Conservation (phyloP, 176 grass and related monocot genomes). For the Cenchrus americanus region DNA sequence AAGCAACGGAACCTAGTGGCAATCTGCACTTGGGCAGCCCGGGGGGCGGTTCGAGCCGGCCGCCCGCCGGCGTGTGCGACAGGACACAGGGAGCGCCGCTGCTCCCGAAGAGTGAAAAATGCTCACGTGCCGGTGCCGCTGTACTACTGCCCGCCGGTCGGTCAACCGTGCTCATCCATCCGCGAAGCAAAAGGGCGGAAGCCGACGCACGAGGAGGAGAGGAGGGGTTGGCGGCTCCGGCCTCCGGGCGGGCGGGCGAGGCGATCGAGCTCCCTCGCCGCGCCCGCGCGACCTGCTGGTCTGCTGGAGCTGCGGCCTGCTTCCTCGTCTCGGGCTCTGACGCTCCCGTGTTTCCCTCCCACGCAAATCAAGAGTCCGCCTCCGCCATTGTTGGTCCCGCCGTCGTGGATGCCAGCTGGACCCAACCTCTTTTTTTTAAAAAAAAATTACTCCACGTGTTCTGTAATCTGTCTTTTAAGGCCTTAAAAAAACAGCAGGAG, state of each 20-base stretch:
- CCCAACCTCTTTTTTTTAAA: background rate
- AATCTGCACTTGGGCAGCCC: background rate
- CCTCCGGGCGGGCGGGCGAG: background rate
- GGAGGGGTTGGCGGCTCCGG: background rate
- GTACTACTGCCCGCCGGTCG: too few relatives aligned
- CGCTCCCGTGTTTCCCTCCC: conserved; percentile 43
- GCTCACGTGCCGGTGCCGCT: conserved; percentile 3
- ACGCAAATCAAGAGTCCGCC: background rate
- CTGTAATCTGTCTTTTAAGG: too few relatives aligned
- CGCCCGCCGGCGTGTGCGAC: too few relatives aligned
- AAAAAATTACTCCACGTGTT: too few relatives aligned
- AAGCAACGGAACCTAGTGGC: background rate
- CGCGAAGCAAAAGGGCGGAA: background rate
- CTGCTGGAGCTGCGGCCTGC: background rate
- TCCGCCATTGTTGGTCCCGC: background rate
- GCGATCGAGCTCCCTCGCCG: background rate
- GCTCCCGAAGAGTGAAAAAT: background rate
- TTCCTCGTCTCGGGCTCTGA: background rate
- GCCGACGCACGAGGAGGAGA: background rate
- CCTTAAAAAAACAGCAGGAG: too few relatives aligned
- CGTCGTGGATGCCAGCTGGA: background rate
- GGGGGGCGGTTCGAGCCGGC: background rate
- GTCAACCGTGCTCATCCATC: background rate
- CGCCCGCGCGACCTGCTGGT: too few relatives aligned
- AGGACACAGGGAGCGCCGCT: conserved; percentile 23